Conservation (phyloP, 75 land plant genomes). For the Picea sitchensis region DNA sequence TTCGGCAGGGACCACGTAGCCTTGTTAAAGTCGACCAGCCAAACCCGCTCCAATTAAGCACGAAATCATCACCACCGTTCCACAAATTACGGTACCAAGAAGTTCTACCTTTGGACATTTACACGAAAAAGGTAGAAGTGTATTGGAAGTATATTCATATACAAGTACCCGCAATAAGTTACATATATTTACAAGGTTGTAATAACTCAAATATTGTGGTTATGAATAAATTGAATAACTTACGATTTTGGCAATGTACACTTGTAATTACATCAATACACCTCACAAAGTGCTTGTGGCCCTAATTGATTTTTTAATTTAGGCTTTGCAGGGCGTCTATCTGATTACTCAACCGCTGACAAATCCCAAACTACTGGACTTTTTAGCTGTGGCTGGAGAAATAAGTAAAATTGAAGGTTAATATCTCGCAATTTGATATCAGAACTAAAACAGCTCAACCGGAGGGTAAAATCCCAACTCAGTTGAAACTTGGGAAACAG, state of each 20-base stretch:
- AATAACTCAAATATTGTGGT: background rate
- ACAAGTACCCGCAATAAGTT: background rate
- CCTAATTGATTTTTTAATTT: background rate
- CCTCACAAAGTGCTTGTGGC: background rate
- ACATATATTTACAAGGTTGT: constrained; percentile 3
- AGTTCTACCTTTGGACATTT: too few relatives aligned
- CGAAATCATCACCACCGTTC: too few relatives aligned
- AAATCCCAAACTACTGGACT: background rate
- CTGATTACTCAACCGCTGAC: background rate
- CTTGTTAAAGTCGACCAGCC: too few relatives aligned
- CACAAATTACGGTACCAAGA: too few relatives aligned
- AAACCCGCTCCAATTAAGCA: too few relatives aligned
- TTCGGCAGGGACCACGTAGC: too few relatives aligned
- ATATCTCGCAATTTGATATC: background rate
- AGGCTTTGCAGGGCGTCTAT: background rate
- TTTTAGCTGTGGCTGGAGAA: background rate
- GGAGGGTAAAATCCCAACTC: constrained; percentile 53
- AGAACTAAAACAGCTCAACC: constrained; percentile 51
- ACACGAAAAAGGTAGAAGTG: background rate
- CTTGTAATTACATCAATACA: background rate
- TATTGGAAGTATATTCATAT: background rate
- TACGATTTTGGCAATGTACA: background rate
- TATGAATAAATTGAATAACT: background rate
- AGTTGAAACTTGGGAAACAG: constrained; percentile 44
- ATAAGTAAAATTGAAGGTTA: background rate